Evolutionary conservation across 2,329 filamentous ascomycete species (phyloP), one percentile per base, ranked within the genome.

Genomic region (Talaromyces albobiverticillius): DNA sequence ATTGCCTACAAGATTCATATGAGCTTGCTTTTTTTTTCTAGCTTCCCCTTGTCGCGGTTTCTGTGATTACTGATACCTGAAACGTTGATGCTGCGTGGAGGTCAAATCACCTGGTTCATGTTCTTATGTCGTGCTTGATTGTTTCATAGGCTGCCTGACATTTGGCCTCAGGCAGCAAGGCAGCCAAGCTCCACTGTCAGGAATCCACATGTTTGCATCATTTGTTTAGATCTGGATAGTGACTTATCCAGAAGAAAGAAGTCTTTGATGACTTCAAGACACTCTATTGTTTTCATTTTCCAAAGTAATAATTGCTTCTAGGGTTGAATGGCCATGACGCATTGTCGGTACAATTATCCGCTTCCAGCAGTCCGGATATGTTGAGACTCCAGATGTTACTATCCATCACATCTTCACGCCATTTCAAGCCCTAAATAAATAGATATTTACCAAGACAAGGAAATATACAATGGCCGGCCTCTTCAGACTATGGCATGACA

Each of bases 401-500:
- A n/a, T n/a, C n/a, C n/a, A n/a, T n/a, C n/a, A n/a, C n/a, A n/a
- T n/a, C n/a, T n/a, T n/a, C n/a, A n/a, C n/a, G 11, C 11, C 31
- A 34, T 14, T 14, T n/a, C 34, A 38, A 38, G 16, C 34, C 34
- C 34, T 38, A 20, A 38, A 10, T 6, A 10, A 29, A 10, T 29
- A n/a, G n/a, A n/a, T n/a, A n/a, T n/a, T n/a, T n/a, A n/a, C n/a
- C 26, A 29, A 40, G 13, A 40, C 14, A 4, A 40, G 13, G 14
- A 7, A 7, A 20, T 20, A 20, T 7, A 29, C 26, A 38, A 38
- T 55, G 53, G 29, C 49, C 41, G 43, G 36, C 22, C 50, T 52
- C 11, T 32, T 45, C 36, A 56, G 49, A 22, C 46, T 55, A 34
- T 55, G 45, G 23, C 45, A 49, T 16, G 43, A 48, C 38, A 56